A percentile compares a stretch with the other conserved stretches of the same genome.
These are phyloP conservation scores for Hebeloma cylindrosporum DNA, from an alignment of 768 basidiomycete genomes.

Conservation along the genomic window DNA sequence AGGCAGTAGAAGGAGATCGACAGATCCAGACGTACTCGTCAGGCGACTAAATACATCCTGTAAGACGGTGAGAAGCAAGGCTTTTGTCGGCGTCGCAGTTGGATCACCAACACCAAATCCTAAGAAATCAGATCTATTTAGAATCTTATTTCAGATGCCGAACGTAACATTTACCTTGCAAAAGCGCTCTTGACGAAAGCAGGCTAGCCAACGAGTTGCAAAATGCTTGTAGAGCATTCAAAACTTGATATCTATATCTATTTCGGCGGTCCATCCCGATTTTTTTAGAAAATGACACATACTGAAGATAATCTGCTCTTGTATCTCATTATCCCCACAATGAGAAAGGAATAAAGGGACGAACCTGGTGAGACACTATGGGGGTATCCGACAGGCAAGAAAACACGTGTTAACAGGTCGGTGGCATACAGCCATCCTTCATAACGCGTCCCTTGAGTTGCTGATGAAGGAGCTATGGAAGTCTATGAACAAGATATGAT, in stretches of 20 bases:
- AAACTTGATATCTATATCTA: slow-evolving; percentile 57
- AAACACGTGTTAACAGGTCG: slow-evolving; percentile 45
- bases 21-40: slow-evolving; percentile 46
- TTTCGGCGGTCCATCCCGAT: slow-evolving; percentile 10
- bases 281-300: slow-evolving; percentile 17
- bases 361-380: slow-evolving; percentile 59
- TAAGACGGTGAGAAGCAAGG: slow-evolving; percentile 61
- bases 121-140: slow-evolving; percentile 18
- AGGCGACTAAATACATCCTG: slow-evolving; percentile 65
- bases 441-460: too few relatives aligned
- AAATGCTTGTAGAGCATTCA: slow-evolving; percentile 68
- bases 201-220: slow-evolving; percentile 66
- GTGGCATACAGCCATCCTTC: slow-evolving; percentile 5
- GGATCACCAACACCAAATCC: slow-evolving; percentile 73
- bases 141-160: background rate
- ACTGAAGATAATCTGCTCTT: slow-evolving; percentile 54
- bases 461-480: too few relatives aligned
- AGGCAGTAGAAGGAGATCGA: background rate
- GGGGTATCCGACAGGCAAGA: slow-evolving; percentile 65
- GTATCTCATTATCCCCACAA: background rate
- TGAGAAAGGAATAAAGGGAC: background rate
- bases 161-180: slow-evolving; percentile 49
- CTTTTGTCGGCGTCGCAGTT: slow-evolving; percentile 63
- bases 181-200: slow-evolving; percentile 62
- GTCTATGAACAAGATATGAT: too few relatives aligned